phyloP scores from a whole-genome alignment of 208 protist species.

The Crithidia expoeki region DNA sequence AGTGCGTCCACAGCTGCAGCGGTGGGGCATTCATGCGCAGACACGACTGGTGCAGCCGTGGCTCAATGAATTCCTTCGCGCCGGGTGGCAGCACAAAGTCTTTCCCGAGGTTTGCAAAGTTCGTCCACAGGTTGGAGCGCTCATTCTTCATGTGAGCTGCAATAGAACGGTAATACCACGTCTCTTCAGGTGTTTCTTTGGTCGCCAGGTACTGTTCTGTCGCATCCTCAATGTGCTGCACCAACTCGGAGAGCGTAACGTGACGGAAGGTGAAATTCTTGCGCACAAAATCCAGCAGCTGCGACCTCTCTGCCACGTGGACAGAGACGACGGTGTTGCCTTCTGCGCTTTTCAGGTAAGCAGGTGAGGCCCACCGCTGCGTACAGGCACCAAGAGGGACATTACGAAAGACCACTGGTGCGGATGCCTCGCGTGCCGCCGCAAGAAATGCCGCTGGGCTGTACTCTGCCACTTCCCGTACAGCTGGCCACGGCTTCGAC shows the following conservation, averaged over 20 bases:
- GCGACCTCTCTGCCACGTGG: slow-evolving; percentile 62
- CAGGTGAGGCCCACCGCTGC: slow-evolving; percentile 46
- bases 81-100: slow-evolving; percentile 80
- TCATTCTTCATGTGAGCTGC: slow-evolving; percentile 85
- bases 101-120: slow-evolving; percentile 66
- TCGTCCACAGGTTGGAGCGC: slow-evolving; percentile 80
- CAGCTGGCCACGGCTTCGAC: slow-evolving; percentile 35
- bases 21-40: slow-evolving; percentile 88
- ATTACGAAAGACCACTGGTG: slow-evolving; percentile 73
- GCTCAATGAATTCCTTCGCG: slow-evolving; percentile 49
- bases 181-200: slow-evolving; percentile 38
- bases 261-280: slow-evolving; percentile 91
- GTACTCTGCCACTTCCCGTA: slow-evolving; percentile 49
- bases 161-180: slow-evolving; percentile 90
- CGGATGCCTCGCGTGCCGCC: slow-evolving; percentile 27
- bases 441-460: slow-evolving; percentile 43
- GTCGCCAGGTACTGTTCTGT: slow-evolving; percentile 17
- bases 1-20: slow-evolving; percentile 94
- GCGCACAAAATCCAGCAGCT: slow-evolving; percentile 88
- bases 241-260: slow-evolving; percentile 68
- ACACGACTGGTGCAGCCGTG: slow-evolving; percentile 83
- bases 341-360: slow-evolving; percentile 63
- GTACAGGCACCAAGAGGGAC: slow-evolving; percentile 70
- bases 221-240: slow-evolving; percentile 60
- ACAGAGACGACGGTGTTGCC: slow-evolving; percentile 70